Conservation (phyloP, 2,329 filamentous ascomycete species). For the Polychaeton citri region DNA sequence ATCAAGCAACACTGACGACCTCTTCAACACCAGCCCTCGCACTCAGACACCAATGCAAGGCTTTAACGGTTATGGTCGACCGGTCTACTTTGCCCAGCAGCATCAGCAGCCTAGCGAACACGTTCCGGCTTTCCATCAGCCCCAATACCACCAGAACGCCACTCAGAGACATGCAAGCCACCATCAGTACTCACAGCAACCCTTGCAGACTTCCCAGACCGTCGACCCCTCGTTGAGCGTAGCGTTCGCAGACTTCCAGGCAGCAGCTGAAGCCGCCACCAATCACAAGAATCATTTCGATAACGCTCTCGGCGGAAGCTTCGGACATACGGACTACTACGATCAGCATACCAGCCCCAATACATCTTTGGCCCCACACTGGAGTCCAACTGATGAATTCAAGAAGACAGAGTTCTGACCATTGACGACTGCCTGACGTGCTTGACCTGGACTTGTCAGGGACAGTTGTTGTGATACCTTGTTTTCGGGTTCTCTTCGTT, state of each 20-base stretch:
- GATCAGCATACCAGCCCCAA: slow-evolving; percentile 14
- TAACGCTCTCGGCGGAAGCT: slow-evolving; percentile 14
- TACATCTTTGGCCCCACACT: slow-evolving; percentile 13
- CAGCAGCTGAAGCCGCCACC: slow-evolving; percentile 1
- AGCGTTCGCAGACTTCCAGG: slow-evolving; percentile 6
- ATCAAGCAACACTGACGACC: slow-evolving; percentile 14
- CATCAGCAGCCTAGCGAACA: slow-evolving; percentile 7
- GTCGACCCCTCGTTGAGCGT: slow-evolving; percentile 18
- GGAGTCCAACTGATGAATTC: slow-evolving; percentile 10
- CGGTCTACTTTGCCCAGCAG: slow-evolving; percentile 11
- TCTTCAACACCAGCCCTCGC: slow-evolving; percentile 14
- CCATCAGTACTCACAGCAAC: slow-evolving; percentile 14
- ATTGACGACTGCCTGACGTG: too few species aligned
- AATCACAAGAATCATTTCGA: slow-evolving; percentile 15
- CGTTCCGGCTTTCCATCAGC: background rate
- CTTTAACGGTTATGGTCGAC: slow-evolving; percentile 14
- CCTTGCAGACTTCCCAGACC: slow-evolving; percentile 16
- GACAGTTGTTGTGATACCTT: too few species aligned
- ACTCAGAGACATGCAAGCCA: background rate
- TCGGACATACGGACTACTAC: slow-evolving; percentile 7
- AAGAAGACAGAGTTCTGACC: background rate
- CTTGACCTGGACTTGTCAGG: too few species aligned
- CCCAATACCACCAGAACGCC: background rate
- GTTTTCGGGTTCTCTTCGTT: too few species aligned
- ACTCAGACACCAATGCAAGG: slow-evolving; percentile 18